phyloP scores from a whole-genome alignment of 1,284 basidiomycete genomes.

The Ustilago trichophora region DNA sequence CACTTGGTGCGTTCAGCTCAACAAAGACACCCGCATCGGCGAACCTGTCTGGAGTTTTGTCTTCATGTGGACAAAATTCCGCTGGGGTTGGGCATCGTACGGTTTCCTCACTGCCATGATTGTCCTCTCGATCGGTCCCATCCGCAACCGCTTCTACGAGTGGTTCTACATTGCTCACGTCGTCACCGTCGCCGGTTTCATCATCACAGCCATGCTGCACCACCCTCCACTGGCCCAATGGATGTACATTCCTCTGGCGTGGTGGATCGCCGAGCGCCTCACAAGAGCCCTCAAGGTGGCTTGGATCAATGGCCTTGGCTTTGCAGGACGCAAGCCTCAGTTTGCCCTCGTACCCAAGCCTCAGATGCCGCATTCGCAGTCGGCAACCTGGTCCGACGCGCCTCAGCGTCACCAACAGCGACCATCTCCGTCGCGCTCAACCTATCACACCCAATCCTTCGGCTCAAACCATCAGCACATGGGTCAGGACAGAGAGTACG shows the following conservation, averaged over 20 bases:
- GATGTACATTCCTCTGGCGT: slow-evolving; percentile 60
- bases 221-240: slow-evolving; percentile 72
- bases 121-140: slow-evolving; percentile 73
- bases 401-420: slow-evolving; percentile 13
- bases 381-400: slow-evolving; percentile 8
- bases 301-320: slow-evolving; percentile 73
- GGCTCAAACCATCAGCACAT: slow-evolving; percentile 4
- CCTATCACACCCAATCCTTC: slow-evolving; percentile 3
- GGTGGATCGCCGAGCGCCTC: slow-evolving; percentile 72
- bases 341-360: slow-evolving; percentile 42
- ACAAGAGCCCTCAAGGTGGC: slow-evolving; percentile 74
- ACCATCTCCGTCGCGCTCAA: slow-evolving; percentile 1
- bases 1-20: slow-evolving; percentile 80
- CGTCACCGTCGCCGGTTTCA: slow-evolving; percentile 66
- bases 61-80: slow-evolving; percentile 77
- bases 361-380: slow-evolving; percentile 13
- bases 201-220: slow-evolving; percentile 60
- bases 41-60: slow-evolving; percentile 73
- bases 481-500: neutral
- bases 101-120: slow-evolving; percentile 76
- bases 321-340: slow-evolving; percentile 53
- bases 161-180: slow-evolving; percentile 79
- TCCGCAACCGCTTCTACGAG: slow-evolving; percentile 79
- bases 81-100: slow-evolving; percentile 79
- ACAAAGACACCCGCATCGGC: slow-evolving; percentile 70